A percentile compares a stretch with the other conserved stretches of the same genome.
Conservation (phyloP, 164 flowering plant species). For the Liriodendron chinense region DNA sequence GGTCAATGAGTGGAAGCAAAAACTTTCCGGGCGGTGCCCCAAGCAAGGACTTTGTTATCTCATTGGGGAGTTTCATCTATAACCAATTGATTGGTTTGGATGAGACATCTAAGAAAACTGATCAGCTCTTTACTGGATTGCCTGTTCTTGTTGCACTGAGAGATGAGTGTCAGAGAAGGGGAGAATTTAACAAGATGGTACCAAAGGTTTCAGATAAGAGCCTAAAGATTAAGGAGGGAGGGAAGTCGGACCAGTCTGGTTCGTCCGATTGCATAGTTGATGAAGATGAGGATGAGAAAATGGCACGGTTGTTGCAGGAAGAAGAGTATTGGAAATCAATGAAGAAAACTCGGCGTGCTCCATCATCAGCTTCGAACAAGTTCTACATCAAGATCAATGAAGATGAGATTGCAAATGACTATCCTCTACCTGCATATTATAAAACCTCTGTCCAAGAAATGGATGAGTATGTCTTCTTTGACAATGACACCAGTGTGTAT, state of each 20-base stretch:
- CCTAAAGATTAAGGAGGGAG: slow-evolving; percentile 29
- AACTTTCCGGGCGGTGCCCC: slow-evolving; percentile 46
- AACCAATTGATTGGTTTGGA: slow-evolving; percentile 82
- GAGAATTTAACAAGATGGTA: slow-evolving; percentile 14
- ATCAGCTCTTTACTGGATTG: slow-evolving; percentile 44
- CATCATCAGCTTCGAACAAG: slow-evolving; percentile 35
- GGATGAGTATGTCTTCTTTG: slow-evolving; percentile 76
- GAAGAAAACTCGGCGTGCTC: slow-evolving; percentile 37
- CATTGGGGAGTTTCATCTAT: slow-evolving; percentile 80
- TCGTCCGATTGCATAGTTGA: slow-evolving; percentile 22
- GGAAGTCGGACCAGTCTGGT: slow-evolving; percentile 11
- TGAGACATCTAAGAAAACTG: slow-evolving; percentile 49
- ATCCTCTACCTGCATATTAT: slow-evolving; percentile 88
- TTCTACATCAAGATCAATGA: slow-evolving; percentile 84
- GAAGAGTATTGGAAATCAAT: slow-evolving; percentile 67
- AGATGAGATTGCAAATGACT: slow-evolving; percentile 92
- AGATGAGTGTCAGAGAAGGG: slow-evolving; percentile 49
- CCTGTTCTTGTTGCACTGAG: slow-evolving; percentile 61
- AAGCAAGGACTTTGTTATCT: slow-evolving; percentile 59
- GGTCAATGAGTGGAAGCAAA: slow-evolving; percentile 68
- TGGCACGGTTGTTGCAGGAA: slow-evolving; percentile 74
- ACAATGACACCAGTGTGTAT: slow-evolving; percentile 39
- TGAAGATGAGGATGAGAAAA: slow-evolving; percentile 66
- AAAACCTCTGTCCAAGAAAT: slow-evolving; percentile 53
- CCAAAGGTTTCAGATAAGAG: slow-evolving; percentile 23